These are phyloP conservation scores for Nothophaeocryptopus gaeumannii DNA, from an alignment of 2,329 filamentous ascomycete species.

Conservation along the genomic window DNA sequence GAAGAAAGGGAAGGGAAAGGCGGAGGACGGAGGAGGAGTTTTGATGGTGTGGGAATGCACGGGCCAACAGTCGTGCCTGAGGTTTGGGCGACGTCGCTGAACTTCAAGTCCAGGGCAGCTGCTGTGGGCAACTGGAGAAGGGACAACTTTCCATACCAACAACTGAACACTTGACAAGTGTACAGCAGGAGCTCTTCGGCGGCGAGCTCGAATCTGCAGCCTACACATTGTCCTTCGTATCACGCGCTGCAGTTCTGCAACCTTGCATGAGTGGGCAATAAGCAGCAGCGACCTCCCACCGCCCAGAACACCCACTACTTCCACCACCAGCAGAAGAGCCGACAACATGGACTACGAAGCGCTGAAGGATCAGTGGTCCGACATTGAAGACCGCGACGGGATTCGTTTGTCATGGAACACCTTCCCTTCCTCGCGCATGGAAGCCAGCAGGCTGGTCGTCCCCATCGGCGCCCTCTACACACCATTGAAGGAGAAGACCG, in stretches of 20 bases:
- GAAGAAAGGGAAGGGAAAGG: constrained; percentile 38
- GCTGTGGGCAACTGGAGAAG: not conserved
- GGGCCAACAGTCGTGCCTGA: not conserved
- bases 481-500: constrained; percentile 88
- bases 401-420: constrained; percentile 98
- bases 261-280: constrained; percentile 17
- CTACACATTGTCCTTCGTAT: not conserved
- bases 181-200: too few species aligned
- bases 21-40: not conserved
- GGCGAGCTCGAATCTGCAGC: too few species aligned
- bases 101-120: not conserved
- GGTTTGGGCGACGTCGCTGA: not conserved
- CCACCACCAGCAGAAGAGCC: constrained; percentile 1
- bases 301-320: constrained; percentile 8
- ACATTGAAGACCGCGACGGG: constrained; percentile 94
- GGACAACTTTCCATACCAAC: too few species aligned
- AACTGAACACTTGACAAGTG: too few species aligned
- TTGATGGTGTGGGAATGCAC: not conserved
- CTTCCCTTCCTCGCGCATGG: constrained; percentile 97
- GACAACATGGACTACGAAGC: constrained; percentile 82
- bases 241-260: not conserved
- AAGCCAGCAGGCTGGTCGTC: constrained; percentile 51
- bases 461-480: constrained; percentile 96
- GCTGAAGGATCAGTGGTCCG: constrained; percentile 92
- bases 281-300: constrained; percentile 10